These are phyloP conservation scores for Psilocybe mexicana DNA, from an alignment of 1,284 basidiomycete species.

Conservation along the genomic window DNA sequence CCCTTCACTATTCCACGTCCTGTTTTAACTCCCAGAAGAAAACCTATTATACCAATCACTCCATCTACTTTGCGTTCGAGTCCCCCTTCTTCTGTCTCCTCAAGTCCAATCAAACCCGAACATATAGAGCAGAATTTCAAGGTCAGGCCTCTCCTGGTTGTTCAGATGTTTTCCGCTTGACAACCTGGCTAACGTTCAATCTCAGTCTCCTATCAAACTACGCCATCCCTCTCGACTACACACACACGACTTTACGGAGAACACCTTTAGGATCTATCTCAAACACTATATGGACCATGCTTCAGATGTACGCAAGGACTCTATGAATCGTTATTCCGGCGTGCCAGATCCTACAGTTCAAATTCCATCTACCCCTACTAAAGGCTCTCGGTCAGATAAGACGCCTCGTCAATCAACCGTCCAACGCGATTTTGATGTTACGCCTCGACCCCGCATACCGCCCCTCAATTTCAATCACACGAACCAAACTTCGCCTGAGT, in stretches of 20 bases:
- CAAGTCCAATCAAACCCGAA: constrained; percentile 28
- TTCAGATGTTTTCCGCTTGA: background rate
- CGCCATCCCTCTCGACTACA: constrained; percentile 70
- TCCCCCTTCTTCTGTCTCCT: constrained; percentile 26
- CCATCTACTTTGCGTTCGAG: constrained; percentile 20
- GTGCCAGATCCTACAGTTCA: constrained; percentile 17
- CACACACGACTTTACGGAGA: constrained; percentile 61
- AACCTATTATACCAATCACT: constrained; percentile 5
- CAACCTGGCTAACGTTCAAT: background rate
- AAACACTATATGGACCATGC: constrained; percentile 74
- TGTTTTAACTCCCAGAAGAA: constrained; percentile 19
- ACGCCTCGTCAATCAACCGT: constrained; percentile 27
- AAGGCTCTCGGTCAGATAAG: constrained; percentile 10
- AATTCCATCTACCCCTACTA: constrained; percentile 35
- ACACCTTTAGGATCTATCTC: constrained; percentile 71
- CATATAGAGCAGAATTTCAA: constrained; percentile 5
- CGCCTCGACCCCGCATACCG: constrained; percentile 25
- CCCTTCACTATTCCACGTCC: constrained; percentile 50
- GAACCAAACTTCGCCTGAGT: constrained; percentile 3
- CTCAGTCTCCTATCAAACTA: constrained; percentile 31
- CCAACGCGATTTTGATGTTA: constrained; percentile 14
- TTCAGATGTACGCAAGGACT: constrained; percentile 11
- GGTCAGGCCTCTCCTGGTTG: constrained; percentile 2
- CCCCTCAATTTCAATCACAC: constrained; percentile 10
- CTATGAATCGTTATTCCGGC: constrained; percentile 12